Conservation (phyloP, 176 grass and related monocot genomes). For the Tillandsia fasciculata region DNA sequence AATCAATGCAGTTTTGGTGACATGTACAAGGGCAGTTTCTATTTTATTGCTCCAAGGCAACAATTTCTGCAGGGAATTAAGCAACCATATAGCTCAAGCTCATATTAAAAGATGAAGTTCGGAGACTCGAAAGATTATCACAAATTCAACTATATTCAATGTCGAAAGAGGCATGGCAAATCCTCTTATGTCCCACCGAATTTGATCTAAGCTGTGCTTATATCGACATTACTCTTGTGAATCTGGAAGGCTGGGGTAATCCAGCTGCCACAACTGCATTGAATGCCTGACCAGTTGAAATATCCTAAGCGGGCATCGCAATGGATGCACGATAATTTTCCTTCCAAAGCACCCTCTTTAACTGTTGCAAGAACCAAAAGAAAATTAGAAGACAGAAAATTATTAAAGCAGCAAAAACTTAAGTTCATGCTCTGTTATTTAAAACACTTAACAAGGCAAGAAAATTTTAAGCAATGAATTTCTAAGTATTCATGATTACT, state of each 20-base stretch:
- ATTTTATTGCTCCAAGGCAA: not conserved
- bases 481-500: too few species aligned
- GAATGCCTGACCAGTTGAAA: conserved; percentile 89
- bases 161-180: not conserved
- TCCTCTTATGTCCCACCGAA: not conserved
- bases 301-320: conserved; percentile 66
- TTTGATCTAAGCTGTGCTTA: conserved; percentile 31
- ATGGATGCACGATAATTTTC: conserved; percentile 81
- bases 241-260: conserved; percentile 93
- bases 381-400: not conserved
- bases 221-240: conserved; percentile 76
- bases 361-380: conserved; percentile 39
- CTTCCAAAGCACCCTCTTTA: conserved; percentile 83
- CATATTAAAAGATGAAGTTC: not conserved
- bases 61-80: not conserved
- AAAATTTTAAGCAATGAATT: not conserved
- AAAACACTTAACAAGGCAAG: not conserved
- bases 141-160: conserved; percentile 1
- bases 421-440: not conserved
- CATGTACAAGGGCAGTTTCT: not conserved
- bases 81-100: not conserved
- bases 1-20: not conserved
- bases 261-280: conserved; percentile 93
- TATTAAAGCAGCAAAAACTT: not conserved
- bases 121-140: not conserved